Evolutionary conservation across 225 moss, liverwort and hornwort species (phyloP), one percentile per base, ranked within the genome.

Genomic region (Pleurozium schreberi): DNA sequence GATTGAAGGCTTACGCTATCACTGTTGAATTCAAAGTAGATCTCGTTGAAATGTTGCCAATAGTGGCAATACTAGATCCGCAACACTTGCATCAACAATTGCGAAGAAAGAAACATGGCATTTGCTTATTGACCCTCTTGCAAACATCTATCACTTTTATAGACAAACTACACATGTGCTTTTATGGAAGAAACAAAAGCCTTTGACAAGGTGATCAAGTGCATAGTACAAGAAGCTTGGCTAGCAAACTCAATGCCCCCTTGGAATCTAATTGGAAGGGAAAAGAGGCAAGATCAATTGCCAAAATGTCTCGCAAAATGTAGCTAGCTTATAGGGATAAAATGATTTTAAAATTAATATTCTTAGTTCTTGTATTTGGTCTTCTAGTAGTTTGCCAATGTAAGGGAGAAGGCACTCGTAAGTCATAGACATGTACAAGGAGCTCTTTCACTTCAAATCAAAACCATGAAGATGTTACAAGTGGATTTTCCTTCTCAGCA

Each of bases 41-140:
- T 0, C 11, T 10, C 3, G 27, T 14, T 15, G 26, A 42, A 70
- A 20, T 42, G 1, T 71, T 71, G 26, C n/a, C n/a, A n/a, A n/a
- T n/a, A n/a, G 16, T 43, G 5, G 16, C 2, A 42, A 30, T 10
- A 18, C 0, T 10, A 0, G 2, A 42, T 45, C 11, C 0, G 0
- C 73, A 18, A 28, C 0, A 30, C 11, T 28, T 73, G 30, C 0
- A 0, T 18, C 18, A 2, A 18, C 18, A 30, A 9, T 18, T 73
- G 18, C 30, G 0, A 73, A 73, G 17, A 30, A 73, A 6, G 9
- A 1, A 70, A 70, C 2, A 7, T 43, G 17, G 18, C 0, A 3
- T 45, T 28, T 43, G 1, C 4, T 0, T 0, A 28, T 73, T 45
- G 45, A 45, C 73, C 10, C 0, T 45, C 2, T 1, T 73, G 0